A percentile compares a stretch with the other conserved stretches of the same genome.
These are phyloP conservation scores for Lotmaria passim DNA, from an alignment of 208 protist genomes.

Conservation along the genomic window DNA sequence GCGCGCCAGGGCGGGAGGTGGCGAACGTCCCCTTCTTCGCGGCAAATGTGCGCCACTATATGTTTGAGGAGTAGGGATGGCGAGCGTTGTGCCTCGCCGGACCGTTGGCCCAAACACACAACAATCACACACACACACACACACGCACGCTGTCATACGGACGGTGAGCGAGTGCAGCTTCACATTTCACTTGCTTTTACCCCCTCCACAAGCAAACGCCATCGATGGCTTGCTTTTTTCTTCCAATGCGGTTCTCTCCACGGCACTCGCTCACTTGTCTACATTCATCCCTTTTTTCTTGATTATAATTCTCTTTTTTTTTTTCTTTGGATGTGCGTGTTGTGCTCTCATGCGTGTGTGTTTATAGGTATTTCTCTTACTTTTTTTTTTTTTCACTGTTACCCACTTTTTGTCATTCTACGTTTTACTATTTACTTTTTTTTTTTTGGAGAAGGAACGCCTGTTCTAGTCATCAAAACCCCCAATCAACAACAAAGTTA, in stretches of 20 bases:
- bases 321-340: background rate
- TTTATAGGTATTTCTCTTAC: slow-evolving; percentile 6
- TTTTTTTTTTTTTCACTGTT: background rate
- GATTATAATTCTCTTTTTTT: background rate
- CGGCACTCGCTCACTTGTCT: background rate
- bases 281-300: slow-evolving; percentile 2
- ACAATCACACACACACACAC: background rate
- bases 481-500: too few relatives aligned
- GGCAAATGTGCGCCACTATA: slow-evolving; percentile 53
- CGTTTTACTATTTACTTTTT: background rate
- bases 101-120: too few relatives aligned
- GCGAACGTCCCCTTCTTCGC: slow-evolving; percentile 36
- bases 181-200: slow-evolving; percentile 10
- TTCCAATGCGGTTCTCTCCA: background rate
- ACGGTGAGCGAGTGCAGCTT: background rate
- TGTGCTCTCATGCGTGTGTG: too few relatives aligned
- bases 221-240: background rate
- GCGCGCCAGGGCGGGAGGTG: slow-evolving; percentile 45
- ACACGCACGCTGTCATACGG: background rate
- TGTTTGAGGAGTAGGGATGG: slow-evolving; percentile 34
- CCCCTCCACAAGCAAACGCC: background rate
- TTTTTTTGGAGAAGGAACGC: background rate
- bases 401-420: background rate
- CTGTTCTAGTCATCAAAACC: too few relatives aligned
- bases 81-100: background rate